Percentiles rank a stretch among this genome's conserved stretches.
Conservation (phyloP, 306 rosid species). For the Comarum palustre region DNA sequence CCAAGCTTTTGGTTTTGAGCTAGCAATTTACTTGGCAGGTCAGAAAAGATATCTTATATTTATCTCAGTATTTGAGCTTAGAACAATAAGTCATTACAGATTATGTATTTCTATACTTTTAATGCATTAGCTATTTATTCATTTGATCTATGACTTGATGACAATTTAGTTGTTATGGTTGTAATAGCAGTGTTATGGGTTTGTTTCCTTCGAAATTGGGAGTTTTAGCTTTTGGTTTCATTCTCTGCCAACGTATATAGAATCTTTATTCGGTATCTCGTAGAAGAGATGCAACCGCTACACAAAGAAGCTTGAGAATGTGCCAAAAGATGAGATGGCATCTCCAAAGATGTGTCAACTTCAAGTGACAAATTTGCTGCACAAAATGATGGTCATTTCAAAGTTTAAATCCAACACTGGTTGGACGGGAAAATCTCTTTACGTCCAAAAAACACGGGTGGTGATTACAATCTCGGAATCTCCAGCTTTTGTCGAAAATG, state of each 20-base stretch:
- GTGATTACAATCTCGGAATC: background rate
- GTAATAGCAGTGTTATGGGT: background rate
- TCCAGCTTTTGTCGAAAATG: background rate
- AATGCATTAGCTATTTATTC: slow-evolving; percentile 23
- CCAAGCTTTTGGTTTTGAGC: slow-evolving; percentile 31
- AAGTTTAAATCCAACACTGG: background rate
- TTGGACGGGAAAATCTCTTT: too few species aligned
- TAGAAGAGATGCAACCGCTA: background rate
- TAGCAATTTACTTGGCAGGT: slow-evolving; percentile 31
- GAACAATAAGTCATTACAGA: slow-evolving; percentile 30
- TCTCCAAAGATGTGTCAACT: background rate
- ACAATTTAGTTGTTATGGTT: slow-evolving; percentile 2
- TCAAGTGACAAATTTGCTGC: background rate
- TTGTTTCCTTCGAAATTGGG: slow-evolving; percentile 2
- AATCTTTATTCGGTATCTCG: background rate
- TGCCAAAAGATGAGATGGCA: slow-evolving; percentile 1
- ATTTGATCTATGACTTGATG: background rate
- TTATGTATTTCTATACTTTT: slow-evolving; percentile 18
- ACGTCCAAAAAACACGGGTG: too few species aligned
- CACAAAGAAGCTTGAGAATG: too few species aligned
- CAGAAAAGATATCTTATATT: slow-evolving; percentile 29
- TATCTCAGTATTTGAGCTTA: slow-evolving; percentile 14
- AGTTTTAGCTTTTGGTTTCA: background rate
- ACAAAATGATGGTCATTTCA: background rate
- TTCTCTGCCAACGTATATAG: background rate